A percentile compares a stretch with the other conserved stretches of the same genome.
Evolutionary conservation across 306 rosid genomes (phyloP).

Genomic region (Cucurbita ficifolia): DNA sequence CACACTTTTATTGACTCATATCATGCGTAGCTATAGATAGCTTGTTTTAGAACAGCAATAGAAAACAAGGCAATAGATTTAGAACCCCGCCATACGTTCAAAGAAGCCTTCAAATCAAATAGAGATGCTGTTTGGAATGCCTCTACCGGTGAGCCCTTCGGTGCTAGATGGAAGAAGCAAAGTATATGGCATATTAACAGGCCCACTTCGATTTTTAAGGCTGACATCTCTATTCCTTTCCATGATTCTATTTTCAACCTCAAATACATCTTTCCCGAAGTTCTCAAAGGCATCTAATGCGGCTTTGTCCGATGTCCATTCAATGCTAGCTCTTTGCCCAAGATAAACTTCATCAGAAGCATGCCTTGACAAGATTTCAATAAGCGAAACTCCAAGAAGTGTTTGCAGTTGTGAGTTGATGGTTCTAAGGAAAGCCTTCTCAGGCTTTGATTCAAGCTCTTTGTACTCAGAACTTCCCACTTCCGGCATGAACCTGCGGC

Average conservation of each 20-base stretch:
- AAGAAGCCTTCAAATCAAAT: not conserved
- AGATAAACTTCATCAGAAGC: constrained; percentile 68
- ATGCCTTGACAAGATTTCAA: constrained; percentile 62
- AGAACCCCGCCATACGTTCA: too few relatives aligned
- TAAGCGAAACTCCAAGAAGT: constrained; percentile 40
- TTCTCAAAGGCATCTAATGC: constrained; percentile 30
- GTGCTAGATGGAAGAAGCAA: constrained; percentile 37
- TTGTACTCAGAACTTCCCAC: constrained; percentile 29
- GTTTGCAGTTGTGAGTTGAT: constrained; percentile 33
- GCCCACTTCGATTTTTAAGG: constrained; percentile 40
- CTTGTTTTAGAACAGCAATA: too few relatives aligned
- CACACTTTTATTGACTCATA: too few relatives aligned
- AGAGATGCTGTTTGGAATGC: constrained; percentile 63
- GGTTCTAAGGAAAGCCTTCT: constrained; percentile 49
- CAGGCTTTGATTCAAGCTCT: constrained; percentile 36
- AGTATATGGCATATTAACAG: constrained; percentile 48
- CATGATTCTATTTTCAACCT: constrained; percentile 19
- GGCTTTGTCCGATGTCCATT: constrained; percentile 50
- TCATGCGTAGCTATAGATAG: too few relatives aligned
- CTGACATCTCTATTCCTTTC: constrained; percentile 30
- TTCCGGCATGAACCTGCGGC: constrained; percentile 41
- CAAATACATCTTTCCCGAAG: constrained; percentile 32
- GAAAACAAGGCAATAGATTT: too few relatives aligned
- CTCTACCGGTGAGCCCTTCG: constrained; percentile 48
- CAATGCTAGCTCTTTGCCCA: constrained; percentile 39